Conservation (phyloP, 495 filamentous ascomycete species). For the Aspergillus nidulans region DNA sequence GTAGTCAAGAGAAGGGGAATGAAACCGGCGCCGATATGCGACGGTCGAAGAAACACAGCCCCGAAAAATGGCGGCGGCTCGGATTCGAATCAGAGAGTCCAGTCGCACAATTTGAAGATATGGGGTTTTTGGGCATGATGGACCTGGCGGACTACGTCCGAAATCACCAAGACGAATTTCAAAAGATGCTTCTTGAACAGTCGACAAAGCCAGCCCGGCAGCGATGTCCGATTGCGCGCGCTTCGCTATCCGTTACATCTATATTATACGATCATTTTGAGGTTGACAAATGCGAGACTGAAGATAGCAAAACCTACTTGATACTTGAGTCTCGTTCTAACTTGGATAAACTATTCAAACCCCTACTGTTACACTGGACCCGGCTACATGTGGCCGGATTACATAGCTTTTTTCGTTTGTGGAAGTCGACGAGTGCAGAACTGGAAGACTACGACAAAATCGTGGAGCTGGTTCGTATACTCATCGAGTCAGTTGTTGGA, state of each 20-base stretch:
- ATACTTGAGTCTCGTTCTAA: constrained; percentile 71
- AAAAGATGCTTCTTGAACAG: constrained; percentile 88
- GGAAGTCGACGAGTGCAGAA: constrained; percentile 83
- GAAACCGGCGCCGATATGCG: constrained; percentile 45
- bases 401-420: constrained; percentile 87
- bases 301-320: constrained; percentile 74
- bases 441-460: constrained; percentile 88
- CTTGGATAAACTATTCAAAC: constrained; percentile 83
- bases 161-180: constrained; percentile 86
- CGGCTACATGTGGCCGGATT: constrained; percentile 85
- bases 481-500: constrained; percentile 90
- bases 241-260: constrained; percentile 80
- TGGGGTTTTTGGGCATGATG: constrained; percentile 95
- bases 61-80: constrained; percentile 89
- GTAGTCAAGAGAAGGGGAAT: constrained; percentile 52
- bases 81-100: constrained; percentile 92
- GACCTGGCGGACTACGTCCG: constrained; percentile 90
- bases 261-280: constrained; percentile 95
- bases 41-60: constrained; percentile 63
- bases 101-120: constrained; percentile 73
- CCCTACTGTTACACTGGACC: constrained; percentile 89
- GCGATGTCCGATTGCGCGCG: constrained; percentile 83
- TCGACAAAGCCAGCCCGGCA: constrained; percentile 64
- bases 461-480: constrained; percentile 79
- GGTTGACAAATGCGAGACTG: constrained; percentile 78